A percentile compares a stretch with the other conserved stretches of the same genome.
Evolutionary conservation across 306 rosid species (phyloP).

Genomic region (Senna siamea): DNA sequence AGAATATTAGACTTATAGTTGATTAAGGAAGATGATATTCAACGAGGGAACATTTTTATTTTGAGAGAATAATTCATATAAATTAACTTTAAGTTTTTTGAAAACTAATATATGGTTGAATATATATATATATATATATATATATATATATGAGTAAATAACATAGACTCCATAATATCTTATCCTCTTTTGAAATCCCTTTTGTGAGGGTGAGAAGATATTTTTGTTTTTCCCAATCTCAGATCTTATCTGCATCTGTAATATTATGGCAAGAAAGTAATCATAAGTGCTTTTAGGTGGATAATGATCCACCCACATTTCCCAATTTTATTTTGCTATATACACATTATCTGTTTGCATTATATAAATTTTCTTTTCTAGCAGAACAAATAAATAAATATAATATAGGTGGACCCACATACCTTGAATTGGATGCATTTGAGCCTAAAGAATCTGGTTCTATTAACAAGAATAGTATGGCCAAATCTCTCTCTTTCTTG

Average conservation of each 20-base stretch:
- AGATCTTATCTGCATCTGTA: slow-evolving; percentile 41
- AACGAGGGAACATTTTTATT: too few species aligned
- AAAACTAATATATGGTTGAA: too few species aligned
- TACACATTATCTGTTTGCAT: slow-evolving; percentile 25
- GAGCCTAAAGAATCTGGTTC: slow-evolving; percentile 48
- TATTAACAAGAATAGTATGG: slow-evolving; percentile 3
- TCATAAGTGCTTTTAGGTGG: slow-evolving; percentile 58
- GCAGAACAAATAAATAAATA: not conserved
- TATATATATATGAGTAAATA: too few species aligned
- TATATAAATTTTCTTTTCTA: not conserved
- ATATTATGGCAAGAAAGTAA: slow-evolving; percentile 31
- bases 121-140: too few species aligned
- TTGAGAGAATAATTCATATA: too few species aligned
- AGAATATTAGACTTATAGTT: too few species aligned
- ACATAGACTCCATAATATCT: not conserved
- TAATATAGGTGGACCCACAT: slow-evolving; percentile 44
- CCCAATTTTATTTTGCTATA: slow-evolving; percentile 16
- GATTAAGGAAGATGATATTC: too few species aligned
- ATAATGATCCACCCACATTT: slow-evolving; percentile 48
- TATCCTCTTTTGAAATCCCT: slow-evolving; percentile 22
- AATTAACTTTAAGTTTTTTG: too few species aligned
- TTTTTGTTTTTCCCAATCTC: slow-evolving; percentile 31
- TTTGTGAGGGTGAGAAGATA: slow-evolving; percentile 40
- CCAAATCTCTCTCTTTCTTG: not conserved
- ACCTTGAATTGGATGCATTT: slow-evolving; percentile 38